These are phyloP conservation scores for Ceratobasidium sp. DNA, from an alignment of 1,284 basidiomycete genomes.

Conservation along the genomic window DNA sequence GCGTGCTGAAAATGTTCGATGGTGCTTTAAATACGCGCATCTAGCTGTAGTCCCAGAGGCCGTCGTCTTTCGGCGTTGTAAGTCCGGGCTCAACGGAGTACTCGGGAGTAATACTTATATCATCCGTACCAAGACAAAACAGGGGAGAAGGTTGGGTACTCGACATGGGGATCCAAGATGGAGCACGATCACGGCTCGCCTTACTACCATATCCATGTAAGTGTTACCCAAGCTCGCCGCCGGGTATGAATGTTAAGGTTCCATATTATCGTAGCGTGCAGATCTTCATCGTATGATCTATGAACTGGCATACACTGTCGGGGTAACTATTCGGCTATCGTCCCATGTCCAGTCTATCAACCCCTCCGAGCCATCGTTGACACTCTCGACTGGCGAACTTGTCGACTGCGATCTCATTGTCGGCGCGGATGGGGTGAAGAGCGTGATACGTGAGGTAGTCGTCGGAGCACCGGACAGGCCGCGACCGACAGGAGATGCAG, in stretches of 20 bases:
- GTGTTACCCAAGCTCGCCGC: neutral
- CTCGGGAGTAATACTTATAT: neutral
- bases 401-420: slow-evolving; percentile 64
- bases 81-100: slow-evolving; percentile 45
- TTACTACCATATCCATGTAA: slow-evolving; percentile 65
- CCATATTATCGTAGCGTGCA: slow-evolving; percentile 59
- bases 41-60: slow-evolving; percentile 60
- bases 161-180: slow-evolving; percentile 60
- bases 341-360: slow-evolving; percentile 63
- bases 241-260: neutral
- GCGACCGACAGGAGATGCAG: slow-evolving; percentile 66
- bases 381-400: slow-evolving; percentile 59
- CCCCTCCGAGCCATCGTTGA: slow-evolving; percentile 57
- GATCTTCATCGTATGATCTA: slow-evolving; percentile 68
- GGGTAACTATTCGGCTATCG: slow-evolving; percentile 62
- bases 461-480: slow-evolving; percentile 58
- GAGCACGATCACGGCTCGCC: slow-evolving; percentile 63
- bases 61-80: slow-evolving; percentile 65
- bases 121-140: slow-evolving; percentile 53
- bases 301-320: slow-evolving; percentile 61
- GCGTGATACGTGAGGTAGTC: slow-evolving; percentile 65
- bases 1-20: neutral
- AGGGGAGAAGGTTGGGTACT: slow-evolving; percentile 64
- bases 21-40: neutral
- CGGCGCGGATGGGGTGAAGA: slow-evolving; percentile 69